Conservation (phyloP, 2,329 filamentous ascomycete species). For the Fusarium sp. region DNA sequence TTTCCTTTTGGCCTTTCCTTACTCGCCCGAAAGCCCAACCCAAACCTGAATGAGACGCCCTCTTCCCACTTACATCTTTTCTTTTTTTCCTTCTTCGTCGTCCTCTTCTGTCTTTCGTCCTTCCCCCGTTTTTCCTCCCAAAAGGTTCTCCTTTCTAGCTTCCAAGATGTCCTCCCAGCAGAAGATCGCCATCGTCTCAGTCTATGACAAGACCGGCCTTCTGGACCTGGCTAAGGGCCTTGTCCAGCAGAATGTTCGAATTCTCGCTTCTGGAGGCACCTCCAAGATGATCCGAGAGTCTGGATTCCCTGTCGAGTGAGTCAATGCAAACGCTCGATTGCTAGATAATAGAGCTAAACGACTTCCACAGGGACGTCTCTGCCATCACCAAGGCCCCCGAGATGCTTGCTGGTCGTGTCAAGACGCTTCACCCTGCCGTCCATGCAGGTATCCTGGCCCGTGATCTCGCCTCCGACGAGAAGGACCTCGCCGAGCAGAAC, state of each 20-base stretch:
- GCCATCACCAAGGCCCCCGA: constrained; percentile 97
- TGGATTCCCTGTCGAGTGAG: constrained; percentile 92
- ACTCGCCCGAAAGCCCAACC: constrained; percentile 27
- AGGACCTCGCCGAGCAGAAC: constrained; percentile 93
- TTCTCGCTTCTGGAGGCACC: constrained; percentile 94
- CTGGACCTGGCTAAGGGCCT: constrained; percentile 92
- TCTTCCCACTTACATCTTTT: constrained; percentile 24
- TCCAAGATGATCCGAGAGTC: constrained; percentile 97
- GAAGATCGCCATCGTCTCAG: constrained; percentile 88
- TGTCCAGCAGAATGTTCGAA: constrained; percentile 85
- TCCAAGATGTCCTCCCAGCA: constrained; percentile 53
- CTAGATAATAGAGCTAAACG: constrained; percentile 9
- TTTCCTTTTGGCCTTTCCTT: constrained; percentile 31
- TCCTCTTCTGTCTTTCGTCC: not conserved
- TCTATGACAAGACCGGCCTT: constrained; percentile 98
- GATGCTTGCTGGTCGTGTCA: constrained; percentile 86
- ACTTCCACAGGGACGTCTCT: constrained; percentile 79
- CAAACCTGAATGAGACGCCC: constrained; percentile 22
- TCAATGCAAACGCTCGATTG: not conserved
- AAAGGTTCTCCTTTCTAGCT: constrained; percentile 20
- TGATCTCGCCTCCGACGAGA: constrained; percentile 93
- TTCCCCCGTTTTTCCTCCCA: not conserved
- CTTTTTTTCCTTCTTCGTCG: constrained; percentile 3
- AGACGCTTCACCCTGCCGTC: constrained; percentile 96
- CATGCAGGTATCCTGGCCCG: constrained; percentile 92